Base-by-base conservation (phyloP, 768 basidiomycete genomes). In the Lactarius hengduanensis region DNA sequence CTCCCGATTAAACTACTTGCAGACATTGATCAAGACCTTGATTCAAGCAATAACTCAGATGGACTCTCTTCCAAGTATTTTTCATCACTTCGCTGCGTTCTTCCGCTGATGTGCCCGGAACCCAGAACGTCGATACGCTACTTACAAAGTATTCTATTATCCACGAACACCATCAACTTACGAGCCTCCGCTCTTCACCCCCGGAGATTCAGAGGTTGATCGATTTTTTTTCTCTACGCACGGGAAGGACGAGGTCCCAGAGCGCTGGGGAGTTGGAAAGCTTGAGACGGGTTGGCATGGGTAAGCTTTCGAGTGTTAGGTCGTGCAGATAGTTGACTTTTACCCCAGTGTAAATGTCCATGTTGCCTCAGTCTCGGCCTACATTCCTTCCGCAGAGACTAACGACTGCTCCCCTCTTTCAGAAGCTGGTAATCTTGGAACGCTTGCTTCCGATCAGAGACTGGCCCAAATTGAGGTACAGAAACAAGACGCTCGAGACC, bases 151-250 rank as follows among this genome's bases (percentile, higher is more conserved):
- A 13, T 92, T 89, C 73, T 95, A 94, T 74, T 89, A 88, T 16
- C 87, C 91, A 57, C 80, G 85, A 26, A 88, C 92, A 15, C 94
- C 94, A 0, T 78, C 81, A 10, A 87, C 93, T 59, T 96, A 96
- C 71, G 90, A 96, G 73, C 94, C 94, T 6, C 90, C 90, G 0
- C 79, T 88, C 74, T 94, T 94, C 72, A 82, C 83, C 64, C 77
- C 89, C 5, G 91, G 87, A 0, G 91, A 94, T 72, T 77, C 78
- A 6, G 80, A 87, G n/a, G 84, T 83, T 67, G 87, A 92, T 73
- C 89, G 80, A 65, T 92, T 89, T 86, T 90, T 84, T 72, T 90
- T 94, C 73, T 86, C 88, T 72, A 94, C 92, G 0, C 93, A 92
- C 72, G 81, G 82, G 70, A 72, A 83, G 32, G 81, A 83, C 38